Conservation (phyloP, 345 rosid genomes). For the Acer negundo region DNA sequence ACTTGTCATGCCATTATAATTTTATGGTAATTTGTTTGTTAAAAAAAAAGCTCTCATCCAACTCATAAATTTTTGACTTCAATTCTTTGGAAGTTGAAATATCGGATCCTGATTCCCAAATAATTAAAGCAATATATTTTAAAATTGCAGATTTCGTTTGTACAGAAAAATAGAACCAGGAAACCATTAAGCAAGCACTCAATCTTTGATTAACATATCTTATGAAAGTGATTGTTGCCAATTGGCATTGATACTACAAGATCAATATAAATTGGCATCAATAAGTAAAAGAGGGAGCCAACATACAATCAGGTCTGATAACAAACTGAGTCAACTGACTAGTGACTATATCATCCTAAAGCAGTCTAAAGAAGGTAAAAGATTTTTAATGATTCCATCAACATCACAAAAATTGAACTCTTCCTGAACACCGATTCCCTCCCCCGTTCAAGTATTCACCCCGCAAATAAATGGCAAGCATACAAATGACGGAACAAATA, state of each 20-base stretch:
- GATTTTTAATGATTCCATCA: not conserved
- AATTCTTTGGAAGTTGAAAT: no score
- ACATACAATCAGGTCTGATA: not conserved
- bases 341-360: not conserved
- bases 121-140: not conserved
- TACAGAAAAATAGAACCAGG: not conserved
- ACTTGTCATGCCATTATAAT: not conserved
- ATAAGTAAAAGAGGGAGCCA: not conserved
- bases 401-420: not conserved
- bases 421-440: not conserved
- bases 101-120: not conserved
- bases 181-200: constrained; percentile 3
- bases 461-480: not conserved
- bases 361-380: not conserved
- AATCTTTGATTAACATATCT: not conserved
- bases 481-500: not conserved
- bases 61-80: no score
- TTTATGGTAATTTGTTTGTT: not conserved
- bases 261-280: not conserved
- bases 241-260: not conserved
- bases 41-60: no score
- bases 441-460: not conserved
- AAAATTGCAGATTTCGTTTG: not conserved
- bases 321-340: not conserved
- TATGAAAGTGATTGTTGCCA: not conserved